phyloP scores from a whole-genome alignment of 495 filamentous ascomycete genomes.

The Lophiostoma macrostomum region DNA sequence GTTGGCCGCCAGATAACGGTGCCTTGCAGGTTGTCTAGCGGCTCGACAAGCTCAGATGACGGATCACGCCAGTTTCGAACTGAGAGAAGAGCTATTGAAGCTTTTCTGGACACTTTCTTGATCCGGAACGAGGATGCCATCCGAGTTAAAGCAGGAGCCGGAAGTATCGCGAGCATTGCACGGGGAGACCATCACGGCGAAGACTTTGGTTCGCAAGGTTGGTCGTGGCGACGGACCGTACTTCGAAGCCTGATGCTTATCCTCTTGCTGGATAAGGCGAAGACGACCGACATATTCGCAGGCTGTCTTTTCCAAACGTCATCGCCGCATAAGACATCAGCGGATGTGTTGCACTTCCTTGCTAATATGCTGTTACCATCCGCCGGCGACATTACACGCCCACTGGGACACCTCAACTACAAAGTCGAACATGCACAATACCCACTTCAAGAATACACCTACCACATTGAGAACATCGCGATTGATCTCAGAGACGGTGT shows the following conservation, averaged over 20 bases:
- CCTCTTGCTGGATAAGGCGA: conserved; percentile 56
- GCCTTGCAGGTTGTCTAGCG: conserved; percentile 25
- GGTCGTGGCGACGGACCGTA: conserved; percentile 55
- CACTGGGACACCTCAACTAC: conserved; percentile 57
- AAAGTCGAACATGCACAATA: conserved; percentile 53
- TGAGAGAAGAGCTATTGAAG: conserved; percentile 47
- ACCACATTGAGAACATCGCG: conserved; percentile 58
- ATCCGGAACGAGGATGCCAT: conserved; percentile 57
- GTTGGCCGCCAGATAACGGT: conserved; percentile 53
- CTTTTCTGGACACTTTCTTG: conserved; percentile 57
- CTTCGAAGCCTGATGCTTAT: conserved; percentile 62
- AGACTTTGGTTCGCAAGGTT: conserved; percentile 44
- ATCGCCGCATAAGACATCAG: conserved; percentile 58
- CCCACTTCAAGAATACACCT: conserved; percentile 58
- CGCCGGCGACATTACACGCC: conserved; percentile 55
- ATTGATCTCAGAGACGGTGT: conserved; percentile 65
- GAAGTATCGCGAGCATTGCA: conserved; percentile 31
- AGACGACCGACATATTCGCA: conserved; percentile 40
- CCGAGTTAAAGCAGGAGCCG: conserved; percentile 31
- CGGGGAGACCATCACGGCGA: conserved; percentile 31
- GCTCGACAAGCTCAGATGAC: conserved; percentile 27
- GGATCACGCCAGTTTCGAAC: conserved; percentile 30
- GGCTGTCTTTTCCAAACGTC: conserved; percentile 47
- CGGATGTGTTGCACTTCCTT: conserved; percentile 52
- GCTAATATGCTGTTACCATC: conserved; percentile 56